Conservation (phyloP, 495 filamentous ascomycete genomes). For the Lepraria neglecta region DNA sequence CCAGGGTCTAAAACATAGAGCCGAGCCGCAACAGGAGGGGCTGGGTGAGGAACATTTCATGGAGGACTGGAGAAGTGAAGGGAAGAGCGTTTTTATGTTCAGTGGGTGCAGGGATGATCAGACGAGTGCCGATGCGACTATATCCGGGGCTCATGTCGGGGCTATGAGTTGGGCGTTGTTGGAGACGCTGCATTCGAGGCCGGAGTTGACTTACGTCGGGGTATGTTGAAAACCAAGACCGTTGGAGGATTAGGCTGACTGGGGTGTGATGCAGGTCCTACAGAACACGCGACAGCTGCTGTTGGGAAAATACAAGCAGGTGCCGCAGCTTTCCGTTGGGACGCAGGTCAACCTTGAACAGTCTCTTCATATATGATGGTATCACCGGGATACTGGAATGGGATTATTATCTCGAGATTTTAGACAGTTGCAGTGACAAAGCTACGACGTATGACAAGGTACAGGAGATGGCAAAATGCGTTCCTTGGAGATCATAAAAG, state of each 20-base stretch:
- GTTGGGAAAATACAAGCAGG: conserved; percentile 45
- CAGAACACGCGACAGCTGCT: conserved; percentile 45
- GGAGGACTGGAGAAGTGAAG: conserved; percentile 47
- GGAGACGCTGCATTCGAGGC: conserved; percentile 44
- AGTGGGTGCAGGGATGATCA: conserved; percentile 55
- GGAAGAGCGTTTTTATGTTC: conserved; percentile 55
- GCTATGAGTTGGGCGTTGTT: conserved; percentile 58
- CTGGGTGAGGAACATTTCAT: conserved; percentile 46
- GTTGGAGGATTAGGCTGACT: neutral
- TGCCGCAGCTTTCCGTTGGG: conserved; percentile 48
- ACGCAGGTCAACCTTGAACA: conserved; percentile 42
- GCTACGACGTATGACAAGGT: too few species aligned
- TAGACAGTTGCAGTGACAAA: too few species aligned
- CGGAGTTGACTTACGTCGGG: conserved; percentile 47
- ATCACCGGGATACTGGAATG: too few species aligned
- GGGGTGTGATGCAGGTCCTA: conserved; percentile 33
- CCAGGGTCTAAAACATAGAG: conserved; percentile 42
- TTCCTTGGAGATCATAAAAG: too few species aligned
- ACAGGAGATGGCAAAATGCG: too few species aligned
- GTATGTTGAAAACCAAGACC: conserved; percentile 27
- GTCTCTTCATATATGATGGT: conserved; percentile 10
- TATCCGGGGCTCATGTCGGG: conserved; percentile 38
- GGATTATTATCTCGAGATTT: neutral
- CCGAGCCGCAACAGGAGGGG: conserved; percentile 40
- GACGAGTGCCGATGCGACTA: conserved; percentile 53